These are phyloP conservation scores for Magnolia officinalis DNA, from an alignment of 164 flowering plant genomes.

Conservation along the genomic window DNA sequence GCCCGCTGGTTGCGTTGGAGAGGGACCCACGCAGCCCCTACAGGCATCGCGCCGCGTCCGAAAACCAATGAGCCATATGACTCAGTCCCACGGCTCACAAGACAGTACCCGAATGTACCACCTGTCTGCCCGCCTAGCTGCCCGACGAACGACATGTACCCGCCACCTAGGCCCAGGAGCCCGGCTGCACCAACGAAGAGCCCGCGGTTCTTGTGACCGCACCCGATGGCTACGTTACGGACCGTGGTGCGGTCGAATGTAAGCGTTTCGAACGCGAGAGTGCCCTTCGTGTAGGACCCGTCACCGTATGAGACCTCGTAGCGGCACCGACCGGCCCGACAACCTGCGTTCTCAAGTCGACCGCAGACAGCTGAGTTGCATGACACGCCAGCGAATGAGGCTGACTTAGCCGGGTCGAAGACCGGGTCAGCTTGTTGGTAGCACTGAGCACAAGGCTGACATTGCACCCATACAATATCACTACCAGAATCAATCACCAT, in stretches of 20 bases:
- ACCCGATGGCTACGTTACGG: slow-evolving; percentile 74
- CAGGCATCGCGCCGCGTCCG: slow-evolving; percentile 62
- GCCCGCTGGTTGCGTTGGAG: slow-evolving; percentile 59
- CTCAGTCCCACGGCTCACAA: slow-evolving; percentile 62
- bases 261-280: slow-evolving; percentile 53
- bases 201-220: slow-evolving; percentile 84
- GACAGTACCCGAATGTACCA: slow-evolving; percentile 74
- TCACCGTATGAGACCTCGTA: slow-evolving; percentile 72
- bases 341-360: slow-evolving; percentile 46
- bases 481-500: slow-evolving; percentile 88
- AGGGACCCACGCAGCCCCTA: slow-evolving; percentile 75
- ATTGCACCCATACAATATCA: slow-evolving; percentile 89
- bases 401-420: slow-evolving; percentile 69
- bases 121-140: slow-evolving; percentile 79
- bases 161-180: slow-evolving; percentile 78
- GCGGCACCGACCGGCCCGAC: slow-evolving; percentile 54
- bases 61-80: slow-evolving; percentile 59
- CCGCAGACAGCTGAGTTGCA: slow-evolving; percentile 55
- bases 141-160: slow-evolving; percentile 75
- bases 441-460: slow-evolving; percentile 74
- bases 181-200: slow-evolving; percentile 93
- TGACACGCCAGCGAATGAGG: slow-evolving; percentile 57
- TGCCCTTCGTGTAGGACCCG: slow-evolving; percentile 65
- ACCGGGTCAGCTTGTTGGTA: slow-evolving; percentile 85
- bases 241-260: slow-evolving; percentile 48